A percentile compares a stretch with the other conserved stretches of the same genome.
Evolutionary conservation across 108 stramenopile species (phyloP).

Genomic region (Asterionellopsis glacialis): DNA sequence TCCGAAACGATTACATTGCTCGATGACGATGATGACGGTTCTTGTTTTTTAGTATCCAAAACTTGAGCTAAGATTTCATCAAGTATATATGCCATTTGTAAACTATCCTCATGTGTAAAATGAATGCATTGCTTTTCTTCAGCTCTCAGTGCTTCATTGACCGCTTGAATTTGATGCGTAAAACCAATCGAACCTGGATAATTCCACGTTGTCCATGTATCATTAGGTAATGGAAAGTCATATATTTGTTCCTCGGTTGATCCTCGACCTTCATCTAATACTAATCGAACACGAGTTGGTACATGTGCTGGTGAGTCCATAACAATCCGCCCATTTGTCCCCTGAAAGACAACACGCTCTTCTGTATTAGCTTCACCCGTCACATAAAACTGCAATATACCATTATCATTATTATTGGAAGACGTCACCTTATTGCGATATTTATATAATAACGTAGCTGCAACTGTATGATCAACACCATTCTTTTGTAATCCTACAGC

Average conservation of each 20-base stretch:
- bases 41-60: background rate
- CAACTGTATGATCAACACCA: slow-evolving; percentile 36
- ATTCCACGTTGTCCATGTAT: slow-evolving; percentile 40
- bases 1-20: too few species aligned
- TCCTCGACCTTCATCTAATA: slow-evolving; percentile 39
- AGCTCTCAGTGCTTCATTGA: slow-evolving; percentile 26
- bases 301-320: slow-evolving; percentile 58
- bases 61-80: slow-evolving; percentile 25
- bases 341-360: slow-evolving; percentile 37
- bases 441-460: slow-evolving; percentile 26
- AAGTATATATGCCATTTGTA: slow-evolving; percentile 34
- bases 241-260: slow-evolving; percentile 14
- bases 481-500: slow-evolving; percentile 36
- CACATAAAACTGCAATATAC: slow-evolving; percentile 39
- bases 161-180: slow-evolving; percentile 35
- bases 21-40: too few species aligned
- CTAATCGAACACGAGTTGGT: slow-evolving; percentile 39
- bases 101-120: slow-evolving; percentile 33
- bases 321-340: slow-evolving; percentile 47
- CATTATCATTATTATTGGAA: slow-evolving; percentile 6
- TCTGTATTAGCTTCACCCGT: slow-evolving; percentile 48
- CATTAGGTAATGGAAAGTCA: slow-evolving; percentile 39
- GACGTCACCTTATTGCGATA: background rate
- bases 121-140: slow-evolving; percentile 27
- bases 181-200: slow-evolving; percentile 47